Conservation (phyloP, 2,329 filamentous ascomycete species). For the Colletotrichum sp. region DNA sequence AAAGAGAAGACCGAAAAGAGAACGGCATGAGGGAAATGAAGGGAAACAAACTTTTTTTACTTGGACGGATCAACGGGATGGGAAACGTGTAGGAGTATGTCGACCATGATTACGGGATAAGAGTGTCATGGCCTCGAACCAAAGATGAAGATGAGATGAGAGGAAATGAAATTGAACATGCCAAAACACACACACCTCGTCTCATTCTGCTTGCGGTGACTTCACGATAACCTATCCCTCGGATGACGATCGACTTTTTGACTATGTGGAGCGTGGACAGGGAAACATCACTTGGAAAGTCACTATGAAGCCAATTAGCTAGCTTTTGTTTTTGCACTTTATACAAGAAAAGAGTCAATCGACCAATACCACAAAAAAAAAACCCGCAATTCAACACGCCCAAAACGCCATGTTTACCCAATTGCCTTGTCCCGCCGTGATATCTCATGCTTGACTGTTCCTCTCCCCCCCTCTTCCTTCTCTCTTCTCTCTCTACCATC, state of each 20-base stretch:
- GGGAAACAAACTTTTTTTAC: neutral
- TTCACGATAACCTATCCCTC: neutral
- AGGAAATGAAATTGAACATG: conserved; percentile 18
- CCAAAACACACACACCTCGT: neutral
- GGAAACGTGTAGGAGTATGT: conserved; percentile 15
- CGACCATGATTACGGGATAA: neutral
- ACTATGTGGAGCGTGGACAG: neutral
- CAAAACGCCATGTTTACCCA: conserved; percentile 3
- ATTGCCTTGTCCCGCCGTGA: neutral
- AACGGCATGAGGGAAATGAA: neutral
- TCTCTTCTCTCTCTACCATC: neutral
- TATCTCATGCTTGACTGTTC: conserved; percentile 4
- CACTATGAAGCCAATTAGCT: neutral
- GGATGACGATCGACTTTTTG: neutral
- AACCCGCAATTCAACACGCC: neutral
- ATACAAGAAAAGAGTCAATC: neutral
- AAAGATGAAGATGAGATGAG: neutral
- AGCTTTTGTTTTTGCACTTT: neutral
- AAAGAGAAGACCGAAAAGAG: neutral
- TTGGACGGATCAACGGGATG: neutral
- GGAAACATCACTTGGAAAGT: neutral
- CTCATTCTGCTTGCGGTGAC: neutral
- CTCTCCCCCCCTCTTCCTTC: neutral
- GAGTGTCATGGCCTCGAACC: neutral
- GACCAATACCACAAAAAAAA: neutral